These are phyloP conservation scores for Globisporangium takayamanum DNA, from an alignment of 352 stramenopile species.

Conservation along the genomic window DNA sequence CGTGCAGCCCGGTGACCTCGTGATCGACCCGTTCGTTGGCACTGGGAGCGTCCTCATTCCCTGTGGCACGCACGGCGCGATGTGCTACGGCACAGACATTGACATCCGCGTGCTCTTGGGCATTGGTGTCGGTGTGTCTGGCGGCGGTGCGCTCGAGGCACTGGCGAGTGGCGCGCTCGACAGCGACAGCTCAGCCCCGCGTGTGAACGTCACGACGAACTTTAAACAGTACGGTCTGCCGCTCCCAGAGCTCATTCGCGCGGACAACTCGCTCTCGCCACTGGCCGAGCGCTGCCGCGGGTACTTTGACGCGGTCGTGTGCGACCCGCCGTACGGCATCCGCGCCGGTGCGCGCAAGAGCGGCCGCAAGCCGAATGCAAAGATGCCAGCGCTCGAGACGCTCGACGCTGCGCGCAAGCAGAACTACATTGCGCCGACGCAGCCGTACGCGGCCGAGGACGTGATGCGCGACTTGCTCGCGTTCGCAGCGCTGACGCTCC, in stretches of 20 bases:
- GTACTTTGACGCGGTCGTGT: slow-evolving; percentile 89
- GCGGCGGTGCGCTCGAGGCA: slow-evolving; percentile 18
- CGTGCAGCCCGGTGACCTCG: slow-evolving; percentile 60
- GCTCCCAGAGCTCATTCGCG: slow-evolving; percentile 92
- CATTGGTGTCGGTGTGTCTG: slow-evolving; percentile 64
- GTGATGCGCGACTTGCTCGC: slow-evolving; percentile 96
- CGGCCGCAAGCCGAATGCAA: slow-evolving; percentile 43
- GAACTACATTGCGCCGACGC: slow-evolving; percentile 94
- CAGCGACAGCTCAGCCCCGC: slow-evolving; percentile 9
- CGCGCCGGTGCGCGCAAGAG: slow-evolving; percentile 91
- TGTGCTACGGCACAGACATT: slow-evolving; percentile 96
- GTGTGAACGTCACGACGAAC: slow-evolving; percentile 82
- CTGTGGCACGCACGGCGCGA: slow-evolving; percentile 88
- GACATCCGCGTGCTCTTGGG: slow-evolving; percentile 93
- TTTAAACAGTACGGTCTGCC: slow-evolving; percentile 92
- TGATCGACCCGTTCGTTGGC: slow-evolving; percentile 97
- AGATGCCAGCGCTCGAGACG: slow-evolving; percentile 25
- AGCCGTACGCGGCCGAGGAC: slow-evolving; percentile 94
- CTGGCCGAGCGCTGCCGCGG: slow-evolving; percentile 34
- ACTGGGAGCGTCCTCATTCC: slow-evolving; percentile 96
- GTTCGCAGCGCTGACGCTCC: slow-evolving; percentile 76
- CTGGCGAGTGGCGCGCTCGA: slow-evolving; percentile 12
- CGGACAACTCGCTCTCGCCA: slow-evolving; percentile 83
- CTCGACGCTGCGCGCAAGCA: slow-evolving; percentile 72
- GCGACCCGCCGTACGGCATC: slow-evolving; percentile 93